These are phyloP conservation scores for Botrytis pseudocinerea DNA, from an alignment of 2,329 filamentous ascomycete genomes.

Conservation along the genomic window DNA sequence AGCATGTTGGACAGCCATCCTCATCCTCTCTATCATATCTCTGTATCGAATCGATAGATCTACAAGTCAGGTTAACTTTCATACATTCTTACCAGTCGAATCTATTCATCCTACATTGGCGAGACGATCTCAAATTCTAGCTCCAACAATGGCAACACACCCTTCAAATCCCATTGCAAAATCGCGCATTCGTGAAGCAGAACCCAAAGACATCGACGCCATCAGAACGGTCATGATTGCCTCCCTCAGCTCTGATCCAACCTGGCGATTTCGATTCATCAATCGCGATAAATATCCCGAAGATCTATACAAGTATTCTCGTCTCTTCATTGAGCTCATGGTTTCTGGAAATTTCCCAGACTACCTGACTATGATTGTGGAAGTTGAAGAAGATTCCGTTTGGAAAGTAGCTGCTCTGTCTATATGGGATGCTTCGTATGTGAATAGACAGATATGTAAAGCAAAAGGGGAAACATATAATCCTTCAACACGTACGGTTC, in stretches of 20 bases:
- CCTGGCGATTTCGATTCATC: not conserved
- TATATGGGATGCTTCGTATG: conserved; percentile 9
- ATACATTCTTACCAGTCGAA: not conserved
- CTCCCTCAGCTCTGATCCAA: not conserved
- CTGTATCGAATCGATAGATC: not conserved
- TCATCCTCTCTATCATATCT: not conserved
- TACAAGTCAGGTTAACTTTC: not conserved
- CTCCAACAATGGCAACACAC: not conserved
- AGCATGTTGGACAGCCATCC: not conserved
- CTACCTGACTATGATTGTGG: not conserved
- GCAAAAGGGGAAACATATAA: not conserved
- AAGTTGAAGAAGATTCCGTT: not conserved
- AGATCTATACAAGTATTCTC: not conserved
- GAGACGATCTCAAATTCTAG: not conserved
- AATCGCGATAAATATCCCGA: conserved; percentile 11
- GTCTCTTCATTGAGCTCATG: not conserved
- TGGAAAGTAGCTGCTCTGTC: conserved; percentile 4
- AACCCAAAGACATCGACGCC: not conserved
- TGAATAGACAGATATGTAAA: conserved; percentile 1
- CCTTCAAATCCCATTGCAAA: not conserved
- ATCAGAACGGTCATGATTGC: not conserved
- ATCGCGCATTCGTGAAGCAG: conserved; percentile 14
- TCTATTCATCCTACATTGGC: not conserved
- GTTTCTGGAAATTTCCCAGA: not conserved
- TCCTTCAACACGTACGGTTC: not conserved